A percentile compares a stretch with the other conserved stretches of the same genome.
Evolutionary conservation across 2,329 filamentous ascomycete genomes (phyloP).

Genomic region (Cordyceps cicadae): DNA sequence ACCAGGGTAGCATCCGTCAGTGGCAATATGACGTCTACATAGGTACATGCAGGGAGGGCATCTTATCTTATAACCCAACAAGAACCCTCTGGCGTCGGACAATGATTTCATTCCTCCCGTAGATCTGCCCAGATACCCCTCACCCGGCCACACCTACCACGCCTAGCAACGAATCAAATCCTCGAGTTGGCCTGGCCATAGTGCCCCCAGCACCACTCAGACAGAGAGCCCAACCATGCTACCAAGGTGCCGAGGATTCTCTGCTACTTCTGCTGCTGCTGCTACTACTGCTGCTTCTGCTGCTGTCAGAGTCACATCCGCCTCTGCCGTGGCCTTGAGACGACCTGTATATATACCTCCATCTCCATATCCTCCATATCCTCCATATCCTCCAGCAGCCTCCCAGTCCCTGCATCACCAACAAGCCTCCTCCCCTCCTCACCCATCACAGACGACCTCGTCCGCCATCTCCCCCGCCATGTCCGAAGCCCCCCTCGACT

Average conservation of each 20-base stretch:
- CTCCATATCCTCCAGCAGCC: neutral
- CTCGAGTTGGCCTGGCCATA: neutral
- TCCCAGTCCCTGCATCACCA: neutral
- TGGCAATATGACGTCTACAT: neutral
- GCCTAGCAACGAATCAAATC: neutral
- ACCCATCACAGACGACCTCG: neutral
- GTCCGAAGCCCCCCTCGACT: neutral
- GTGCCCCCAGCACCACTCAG: neutral
- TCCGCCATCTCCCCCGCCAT: neutral
- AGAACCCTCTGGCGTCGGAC: neutral
- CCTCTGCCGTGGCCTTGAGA: neutral
- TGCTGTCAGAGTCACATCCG: conserved; percentile 3
- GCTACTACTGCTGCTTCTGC: neutral
- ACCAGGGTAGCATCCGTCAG: neutral
- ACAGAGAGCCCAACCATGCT: neutral
- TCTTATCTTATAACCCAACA: neutral
- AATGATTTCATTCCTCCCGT: neutral
- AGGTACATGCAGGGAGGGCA: no score
- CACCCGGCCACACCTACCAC: no score
- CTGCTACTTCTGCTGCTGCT: neutral
- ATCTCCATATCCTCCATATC: neutral
- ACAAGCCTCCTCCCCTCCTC: neutral
- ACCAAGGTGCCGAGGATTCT: neutral
- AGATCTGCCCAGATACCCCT: neutral
- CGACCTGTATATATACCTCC: neutral